Evolutionary conservation across 2,329 filamentous ascomycete genomes (phyloP), one percentile per base, ranked within the genome.

Genomic region (Fusarium sp.): DNA sequence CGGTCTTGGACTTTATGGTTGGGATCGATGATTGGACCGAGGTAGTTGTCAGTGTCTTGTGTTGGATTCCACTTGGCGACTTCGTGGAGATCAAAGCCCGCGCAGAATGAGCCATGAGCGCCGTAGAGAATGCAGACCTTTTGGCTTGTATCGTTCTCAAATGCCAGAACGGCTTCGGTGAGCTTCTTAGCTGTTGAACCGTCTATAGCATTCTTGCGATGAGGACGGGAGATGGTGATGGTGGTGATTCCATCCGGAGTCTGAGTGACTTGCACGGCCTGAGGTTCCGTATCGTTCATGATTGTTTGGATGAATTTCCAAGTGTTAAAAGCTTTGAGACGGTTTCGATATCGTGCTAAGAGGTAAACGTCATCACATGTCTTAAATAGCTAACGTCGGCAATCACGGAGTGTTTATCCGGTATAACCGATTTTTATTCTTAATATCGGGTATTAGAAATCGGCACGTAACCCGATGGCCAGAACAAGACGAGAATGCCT

Each of bases 61-160:
- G 15, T 29, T 2, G 48, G 23, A 10, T 38, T 15, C 24, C 54
- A 63, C 13, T 43, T 63, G 16, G 58, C 57, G 4, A 63, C 59
- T 37, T 63, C 59, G 2, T 63, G 59, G 13, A 63, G 59, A 24
- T 63, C 59, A 3, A 62, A 63, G 1, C 59, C 59, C 8, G 59
- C 57, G 31, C 47, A 63, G 23, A 63, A 62, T 1, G 59, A 41
- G 2, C 57, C 59, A 3, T 63, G 33, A 10, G 57, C 33, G 4
- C 59, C 59, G 10, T 55, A 31, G 18, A 63, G 29, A 29, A 63
- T 42, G 33, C 59, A 63, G 3, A 63, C 46, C 2, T 47, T 63
- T 11, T 63, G 60, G 2, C 18, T 33, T 3, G 29, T 4, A 6
- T 63, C 42, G 2, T 48, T 55, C 29, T 63, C 60, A 18, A 63